These are phyloP conservation scores for Backusella westeae DNA, from an alignment of 192 early-diverging fungal genomes.

Conservation along the genomic window DNA sequence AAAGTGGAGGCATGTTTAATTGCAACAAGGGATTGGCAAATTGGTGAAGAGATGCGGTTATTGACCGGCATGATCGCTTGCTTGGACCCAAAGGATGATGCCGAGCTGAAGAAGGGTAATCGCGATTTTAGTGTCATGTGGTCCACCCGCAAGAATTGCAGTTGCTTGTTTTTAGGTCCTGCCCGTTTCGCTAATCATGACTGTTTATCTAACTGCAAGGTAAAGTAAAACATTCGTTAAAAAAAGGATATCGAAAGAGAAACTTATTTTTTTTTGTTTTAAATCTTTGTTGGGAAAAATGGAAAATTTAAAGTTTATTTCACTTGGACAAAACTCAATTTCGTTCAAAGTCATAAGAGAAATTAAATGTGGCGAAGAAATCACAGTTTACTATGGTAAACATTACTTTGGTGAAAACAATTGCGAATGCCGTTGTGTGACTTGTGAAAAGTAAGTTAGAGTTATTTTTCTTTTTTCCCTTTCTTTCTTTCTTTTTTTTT, in stretches of 20 bases:
- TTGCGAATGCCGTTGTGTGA: constrained; percentile 59
- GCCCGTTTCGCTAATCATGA: constrained; percentile 67
- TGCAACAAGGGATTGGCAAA: constrained; percentile 44
- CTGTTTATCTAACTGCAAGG: constrained; percentile 52
- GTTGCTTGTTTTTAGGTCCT: constrained; percentile 59
- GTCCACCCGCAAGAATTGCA: constrained; percentile 43
- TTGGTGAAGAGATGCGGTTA: constrained; percentile 47
- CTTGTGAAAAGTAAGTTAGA: constrained; percentile 47
- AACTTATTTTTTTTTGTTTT: background rate
- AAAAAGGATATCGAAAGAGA: background rate
- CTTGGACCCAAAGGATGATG: constrained; percentile 52
- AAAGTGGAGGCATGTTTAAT: constrained; percentile 55
- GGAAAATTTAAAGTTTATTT: constrained; percentile 36
- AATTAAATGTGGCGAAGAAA: constrained; percentile 56
- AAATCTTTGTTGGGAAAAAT: background rate
- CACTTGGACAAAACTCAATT: constrained; percentile 43
- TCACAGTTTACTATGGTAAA: constrained; percentile 59
- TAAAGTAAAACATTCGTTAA: background rate
- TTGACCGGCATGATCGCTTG: constrained; percentile 56
- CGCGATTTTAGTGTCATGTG: constrained; percentile 53
- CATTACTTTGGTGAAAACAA: constrained; percentile 63
- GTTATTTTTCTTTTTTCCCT: background rate
- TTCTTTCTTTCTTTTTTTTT: background rate
- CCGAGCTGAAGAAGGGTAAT: constrained; percentile 41
- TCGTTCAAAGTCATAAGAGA: constrained; percentile 52